Conservation (phyloP, 2,329 filamentous ascomycete genomes). For the Fusarium cicatricum region DNA sequence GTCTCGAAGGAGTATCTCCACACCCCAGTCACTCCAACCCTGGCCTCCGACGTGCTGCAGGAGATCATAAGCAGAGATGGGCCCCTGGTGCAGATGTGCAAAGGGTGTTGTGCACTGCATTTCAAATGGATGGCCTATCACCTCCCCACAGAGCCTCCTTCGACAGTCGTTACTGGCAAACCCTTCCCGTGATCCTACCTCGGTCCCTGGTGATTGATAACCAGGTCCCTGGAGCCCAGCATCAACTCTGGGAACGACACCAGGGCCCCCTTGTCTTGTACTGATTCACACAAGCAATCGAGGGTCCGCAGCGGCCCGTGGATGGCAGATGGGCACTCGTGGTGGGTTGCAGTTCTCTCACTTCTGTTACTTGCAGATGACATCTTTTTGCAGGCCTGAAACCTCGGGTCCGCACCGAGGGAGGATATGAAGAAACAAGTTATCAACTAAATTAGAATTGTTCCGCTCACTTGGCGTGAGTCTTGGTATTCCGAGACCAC, state of each 20-base stretch:
- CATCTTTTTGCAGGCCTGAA: background rate
- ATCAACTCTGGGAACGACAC: slow-evolving; percentile 2
- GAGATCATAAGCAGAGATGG: slow-evolving; percentile 34
- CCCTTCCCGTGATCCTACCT: slow-evolving; percentile 16
- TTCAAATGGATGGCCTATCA: slow-evolving; percentile 14
- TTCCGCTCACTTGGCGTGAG: background rate
- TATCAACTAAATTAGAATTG: background rate
- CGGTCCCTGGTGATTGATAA: background rate
- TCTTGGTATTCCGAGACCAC: background rate
- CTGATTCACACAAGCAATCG: slow-evolving; percentile 15
- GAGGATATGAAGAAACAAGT: slow-evolving; percentile 3
- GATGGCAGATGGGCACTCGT: background rate
- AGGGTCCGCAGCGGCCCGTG: slow-evolving; percentile 19
- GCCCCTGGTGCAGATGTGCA: slow-evolving; percentile 20
- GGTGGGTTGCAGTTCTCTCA: slow-evolving; percentile 1
- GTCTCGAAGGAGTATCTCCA: slow-evolving; percentile 13
- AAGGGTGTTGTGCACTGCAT: slow-evolving; percentile 25
- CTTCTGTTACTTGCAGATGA: background rate
- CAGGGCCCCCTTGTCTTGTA: slow-evolving; percentile 1
- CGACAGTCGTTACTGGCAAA: slow-evolving; percentile 5
- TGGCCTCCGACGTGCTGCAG: slow-evolving; percentile 25
- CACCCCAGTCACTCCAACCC: slow-evolving; percentile 14
- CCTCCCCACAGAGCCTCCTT: slow-evolving; percentile 21
- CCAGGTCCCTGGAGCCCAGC: background rate
- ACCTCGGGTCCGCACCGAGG: slow-evolving; percentile 9